Percentiles rank a stretch among this genome's conserved stretches.
Conservation (phyloP, 768 basidiomycete species). For the Pilatotrama ljubarskyi region DNA sequence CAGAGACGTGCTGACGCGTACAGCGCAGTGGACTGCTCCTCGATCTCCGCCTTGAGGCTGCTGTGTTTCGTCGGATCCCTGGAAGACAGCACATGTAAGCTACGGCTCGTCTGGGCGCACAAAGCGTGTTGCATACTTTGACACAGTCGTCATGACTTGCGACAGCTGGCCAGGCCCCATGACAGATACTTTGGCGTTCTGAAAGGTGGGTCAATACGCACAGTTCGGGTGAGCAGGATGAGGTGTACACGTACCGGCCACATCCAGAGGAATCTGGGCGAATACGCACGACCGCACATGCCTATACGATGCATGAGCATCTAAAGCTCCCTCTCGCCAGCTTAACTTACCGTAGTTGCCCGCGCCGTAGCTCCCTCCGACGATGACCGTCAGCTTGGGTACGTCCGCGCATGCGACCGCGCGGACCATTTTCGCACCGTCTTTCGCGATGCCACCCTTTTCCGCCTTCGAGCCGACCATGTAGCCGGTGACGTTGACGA, state of each 20-base stretch:
- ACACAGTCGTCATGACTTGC: slow-evolving; percentile 89
- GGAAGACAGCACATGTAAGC: neutral
- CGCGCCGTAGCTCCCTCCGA: slow-evolving; percentile 93
- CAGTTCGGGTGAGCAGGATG: neutral
- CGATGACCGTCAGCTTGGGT: slow-evolving; percentile 90
- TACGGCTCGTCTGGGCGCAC: neutral
- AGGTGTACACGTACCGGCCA: slow-evolving; percentile 72
- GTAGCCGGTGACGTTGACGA: slow-evolving; percentile 97
- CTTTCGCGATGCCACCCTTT: slow-evolving; percentile 91
- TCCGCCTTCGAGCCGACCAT: slow-evolving; percentile 98
- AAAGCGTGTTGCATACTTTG: slow-evolving; percentile 54
- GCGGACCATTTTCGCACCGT: slow-evolving; percentile 96
- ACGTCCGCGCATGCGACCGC: slow-evolving; percentile 93
- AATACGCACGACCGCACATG: slow-evolving; percentile 95
- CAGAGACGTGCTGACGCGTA: slow-evolving; percentile 92
- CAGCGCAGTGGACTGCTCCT: slow-evolving; percentile 81
- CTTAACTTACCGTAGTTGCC: slow-evolving; percentile 81
- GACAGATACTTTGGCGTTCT: slow-evolving; percentile 92
- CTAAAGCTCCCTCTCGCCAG: slow-evolving; percentile 9
- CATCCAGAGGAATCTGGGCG: slow-evolving; percentile 96
- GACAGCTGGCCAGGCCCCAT: slow-evolving; percentile 95
- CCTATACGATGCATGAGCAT: slow-evolving; percentile 44
- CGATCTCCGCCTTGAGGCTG: slow-evolving; percentile 77
- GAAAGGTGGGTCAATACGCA: neutral
- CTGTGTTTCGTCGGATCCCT: slow-evolving; percentile 82